Evolutionary conservation across 352 stramenopile species (phyloP), one percentile per base, ranked within the genome.

Genomic region (Phytophthora chlamydospora): DNA sequence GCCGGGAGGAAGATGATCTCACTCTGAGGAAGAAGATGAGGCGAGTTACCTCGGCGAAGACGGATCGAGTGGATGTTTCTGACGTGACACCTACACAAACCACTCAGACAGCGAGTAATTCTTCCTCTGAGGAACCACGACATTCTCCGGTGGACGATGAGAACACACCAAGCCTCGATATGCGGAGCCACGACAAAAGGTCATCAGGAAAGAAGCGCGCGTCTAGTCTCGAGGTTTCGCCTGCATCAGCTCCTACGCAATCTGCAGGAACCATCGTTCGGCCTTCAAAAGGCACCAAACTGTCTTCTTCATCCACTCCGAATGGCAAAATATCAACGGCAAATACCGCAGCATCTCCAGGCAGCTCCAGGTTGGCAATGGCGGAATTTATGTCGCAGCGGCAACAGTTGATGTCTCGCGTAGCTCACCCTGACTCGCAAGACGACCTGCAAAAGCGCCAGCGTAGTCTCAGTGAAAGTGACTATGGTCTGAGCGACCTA

Each of bases 331-430:
- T 24, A 10, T 8, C 27, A 9, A 14, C 47, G 13, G 6, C 19
- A 40, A 33, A 34, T 31, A 16, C 46, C n/a, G 10, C 13, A 7
- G 10, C 31, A 2, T 5, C 32, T 53, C 21, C 1, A 24, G 21
- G 21, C 21, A 24, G 21, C 21, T 24, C 21, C 21, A 24, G 57
- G 32, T 71, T 45, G 34, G 63, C 57, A 42, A 67, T 71, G 34
- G 63, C 63, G 2, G 34, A 63, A 33, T 39, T 59, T 39, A 36
- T 67, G 7, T 71, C 50, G 21, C 63, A 71, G 29, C 63, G 63
- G 19, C 45, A 62, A 34, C 43, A 71, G 29, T 19, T 71, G 9
- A 31, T 68, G 13, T 68, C 45, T 41, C 51, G 45, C 13, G 54
- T 24, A 34, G 35, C 32, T 35, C 33, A 46, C 4, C 21, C 45